Evolutionary conservation across 2,329 filamentous ascomycete species (phyloP), one percentile per base, ranked within the genome.

Genomic region (Hymenoscyphus fructigenus): DNA sequence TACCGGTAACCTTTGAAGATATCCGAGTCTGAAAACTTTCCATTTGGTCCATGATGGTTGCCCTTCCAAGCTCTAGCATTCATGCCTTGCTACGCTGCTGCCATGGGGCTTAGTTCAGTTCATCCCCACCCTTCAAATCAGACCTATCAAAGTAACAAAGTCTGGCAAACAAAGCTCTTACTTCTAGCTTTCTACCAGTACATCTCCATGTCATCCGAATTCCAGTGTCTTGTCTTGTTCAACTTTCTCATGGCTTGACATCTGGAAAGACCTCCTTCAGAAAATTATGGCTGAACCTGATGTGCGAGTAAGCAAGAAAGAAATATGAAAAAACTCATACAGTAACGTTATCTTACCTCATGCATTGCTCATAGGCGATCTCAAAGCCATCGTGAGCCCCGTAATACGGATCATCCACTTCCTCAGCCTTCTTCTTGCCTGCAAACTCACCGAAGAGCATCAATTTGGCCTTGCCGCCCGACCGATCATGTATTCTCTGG

Each of bases 381-480:
- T 90, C 86, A 75, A 98, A 98, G 1, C 92, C 93, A 70, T 91
- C 85, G 3, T 82, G 79, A 14, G 87, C 92, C n/a, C 92, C 93
- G 77, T 98, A 98, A 79, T 98, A 99, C 15, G 95, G 95, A 77
- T 98, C 95, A 65, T 85, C 81, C 9, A 97, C 88, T 58, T 91
- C 84, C 79, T 97, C 91, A 23, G 84, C 82, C 71, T 79, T 85
- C 74, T 75, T 85, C 38, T 81, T 85, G 3, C 90, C 91, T 73
- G 91, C 93, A 72, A 82, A 88, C 73, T 93, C 90, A 36, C 95
- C 95, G 80, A 95, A 98, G 59, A 98, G 79, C 83, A 91, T 89
- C 61, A 96, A 86, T 74, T 85, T 83, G 3, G 86, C 87, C 75
- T 85, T 86, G 38, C 84, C 81, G n/a, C 78, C 77, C 10, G 85